Evolutionary conservation across 2,329 filamentous ascomycete genomes (phyloP).

Genomic region (Ophiostoma fasciatum): DNA sequence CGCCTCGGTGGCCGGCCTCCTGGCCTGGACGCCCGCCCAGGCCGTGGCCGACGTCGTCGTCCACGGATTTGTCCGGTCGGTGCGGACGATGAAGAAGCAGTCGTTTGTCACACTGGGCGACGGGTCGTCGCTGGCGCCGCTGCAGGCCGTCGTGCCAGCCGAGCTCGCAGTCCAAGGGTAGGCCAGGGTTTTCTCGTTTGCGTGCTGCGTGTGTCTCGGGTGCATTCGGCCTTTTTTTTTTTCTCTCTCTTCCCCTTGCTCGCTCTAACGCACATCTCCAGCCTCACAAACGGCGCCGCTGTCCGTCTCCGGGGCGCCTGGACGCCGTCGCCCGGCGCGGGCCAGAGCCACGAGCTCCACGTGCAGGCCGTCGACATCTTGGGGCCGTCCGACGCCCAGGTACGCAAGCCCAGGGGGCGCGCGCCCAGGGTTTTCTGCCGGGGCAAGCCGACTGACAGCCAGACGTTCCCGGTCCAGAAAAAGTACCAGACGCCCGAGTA

Average conservation of each 20-base stretch:
- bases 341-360: slow-evolving; percentile 69
- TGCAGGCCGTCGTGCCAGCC: slow-evolving; percentile 70
- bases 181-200: too few relatives aligned
- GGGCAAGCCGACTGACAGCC: too few relatives aligned
- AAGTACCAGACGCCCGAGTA: slow-evolving; percentile 89
- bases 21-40: slow-evolving; percentile 33
- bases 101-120: slow-evolving; percentile 79
- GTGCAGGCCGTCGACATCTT: slow-evolving; percentile 54
- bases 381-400: slow-evolving; percentile 65
- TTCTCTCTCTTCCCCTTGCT: not conserved
- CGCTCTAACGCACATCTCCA: too few relatives aligned
- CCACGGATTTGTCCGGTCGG: slow-evolving; percentile 68
- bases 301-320: slow-evolving; percentile 66
- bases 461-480: slow-evolving; percentile 91
- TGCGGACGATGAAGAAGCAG: slow-evolving; percentile 71
- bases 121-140: slow-evolving; percentile 61
- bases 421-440: not conserved
- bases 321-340: slow-evolving; percentile 52
- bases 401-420: slow-evolving; percentile 32
- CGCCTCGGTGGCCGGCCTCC: slow-evolving; percentile 38
- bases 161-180: slow-evolving; percentile 60
- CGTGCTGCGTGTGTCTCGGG: too few relatives aligned
- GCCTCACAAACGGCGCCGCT: slow-evolving; percentile 67
- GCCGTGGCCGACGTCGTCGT: slow-evolving; percentile 40
- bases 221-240: too few relatives aligned